Evolutionary conservation across 208 protist species (phyloP).

Genomic region (Crithidia brevicula): DNA sequence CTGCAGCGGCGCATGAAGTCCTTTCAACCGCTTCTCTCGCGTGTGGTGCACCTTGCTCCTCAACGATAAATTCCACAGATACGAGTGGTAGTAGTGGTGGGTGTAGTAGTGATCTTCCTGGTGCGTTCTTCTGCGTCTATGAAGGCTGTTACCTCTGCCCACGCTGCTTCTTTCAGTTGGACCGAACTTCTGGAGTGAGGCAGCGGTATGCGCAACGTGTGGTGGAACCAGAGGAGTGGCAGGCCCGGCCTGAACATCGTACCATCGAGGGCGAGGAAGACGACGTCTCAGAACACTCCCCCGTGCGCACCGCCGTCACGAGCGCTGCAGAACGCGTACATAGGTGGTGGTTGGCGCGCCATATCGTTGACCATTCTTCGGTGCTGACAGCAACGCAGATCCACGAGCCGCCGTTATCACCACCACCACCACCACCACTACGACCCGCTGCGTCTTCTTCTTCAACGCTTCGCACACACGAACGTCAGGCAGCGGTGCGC

Average conservation of each 20-base stretch:
- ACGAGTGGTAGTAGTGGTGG: too few species aligned
- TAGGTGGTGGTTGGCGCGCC: slow-evolving; percentile 14
- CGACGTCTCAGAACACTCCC: neutral
- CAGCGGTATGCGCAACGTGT: neutral
- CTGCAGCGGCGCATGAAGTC: neutral
- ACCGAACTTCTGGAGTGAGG: too few species aligned
- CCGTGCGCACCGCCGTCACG: neutral
- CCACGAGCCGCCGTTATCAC: too few species aligned
- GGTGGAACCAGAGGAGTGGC: slow-evolving; percentile 4
- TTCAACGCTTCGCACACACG: too few species aligned
- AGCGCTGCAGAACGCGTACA: slow-evolving; percentile 3
- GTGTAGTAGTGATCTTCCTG: neutral
- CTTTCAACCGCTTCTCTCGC: too few species aligned
- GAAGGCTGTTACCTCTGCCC: slow-evolving; percentile 26
- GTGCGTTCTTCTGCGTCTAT: slow-evolving; percentile 19
- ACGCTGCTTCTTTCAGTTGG: slow-evolving; percentile 22
- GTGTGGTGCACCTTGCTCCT: too few species aligned
- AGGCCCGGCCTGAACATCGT: neutral
- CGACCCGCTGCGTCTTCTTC: neutral
- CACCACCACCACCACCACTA: neutral
- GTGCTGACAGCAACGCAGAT: too few species aligned
- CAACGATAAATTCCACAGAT: too few species aligned
- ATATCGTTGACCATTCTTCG: neutral
- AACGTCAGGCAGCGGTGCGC: neutral
- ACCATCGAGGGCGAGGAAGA: neutral